phyloP scores from a whole-genome alignment of 2,329 filamentous ascomycete species.

The Penicillium sp. region DNA sequence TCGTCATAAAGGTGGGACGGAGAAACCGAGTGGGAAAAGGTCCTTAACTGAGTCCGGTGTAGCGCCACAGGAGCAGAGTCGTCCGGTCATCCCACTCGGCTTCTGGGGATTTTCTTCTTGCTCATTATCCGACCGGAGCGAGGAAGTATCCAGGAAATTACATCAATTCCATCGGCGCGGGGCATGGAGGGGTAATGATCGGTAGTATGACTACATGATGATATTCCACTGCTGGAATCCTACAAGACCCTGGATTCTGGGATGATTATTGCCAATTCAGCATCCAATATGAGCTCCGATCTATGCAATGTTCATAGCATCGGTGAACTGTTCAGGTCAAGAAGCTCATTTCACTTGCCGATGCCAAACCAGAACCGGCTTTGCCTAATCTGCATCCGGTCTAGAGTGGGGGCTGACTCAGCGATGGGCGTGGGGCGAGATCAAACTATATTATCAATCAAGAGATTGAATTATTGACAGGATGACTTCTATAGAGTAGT shows the following conservation, averaged over 20 bases:
- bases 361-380: constrained; percentile 20
- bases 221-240: too few species aligned
- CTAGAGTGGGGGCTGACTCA: constrained; percentile 29
- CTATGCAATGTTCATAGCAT: too few species aligned
- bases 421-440: too few species aligned
- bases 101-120: constrained; percentile 11
- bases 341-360: constrained; percentile 20
- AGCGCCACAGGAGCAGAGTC: constrained; percentile 33
- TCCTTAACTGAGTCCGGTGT: constrained; percentile 17
- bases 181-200: constrained; percentile 8
- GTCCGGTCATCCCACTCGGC: constrained; percentile 30
- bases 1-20: constrained; percentile 35
- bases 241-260: too few species aligned
- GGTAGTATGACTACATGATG: too few species aligned
- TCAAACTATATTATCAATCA: too few species aligned
- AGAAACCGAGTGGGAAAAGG: constrained; percentile 3
- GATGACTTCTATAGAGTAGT: too few species aligned
- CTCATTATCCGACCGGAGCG: not conserved
- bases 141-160: too few species aligned
- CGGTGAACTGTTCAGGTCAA: constrained; percentile 26
- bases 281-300: too few species aligned
- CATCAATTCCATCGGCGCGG: not conserved
- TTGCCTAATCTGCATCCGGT: constrained; percentile 18
- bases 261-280: too few species aligned
- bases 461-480: too few species aligned